Base-by-base conservation (phyloP, 805 yeast species). In the Yarrowia sp. region DNA sequence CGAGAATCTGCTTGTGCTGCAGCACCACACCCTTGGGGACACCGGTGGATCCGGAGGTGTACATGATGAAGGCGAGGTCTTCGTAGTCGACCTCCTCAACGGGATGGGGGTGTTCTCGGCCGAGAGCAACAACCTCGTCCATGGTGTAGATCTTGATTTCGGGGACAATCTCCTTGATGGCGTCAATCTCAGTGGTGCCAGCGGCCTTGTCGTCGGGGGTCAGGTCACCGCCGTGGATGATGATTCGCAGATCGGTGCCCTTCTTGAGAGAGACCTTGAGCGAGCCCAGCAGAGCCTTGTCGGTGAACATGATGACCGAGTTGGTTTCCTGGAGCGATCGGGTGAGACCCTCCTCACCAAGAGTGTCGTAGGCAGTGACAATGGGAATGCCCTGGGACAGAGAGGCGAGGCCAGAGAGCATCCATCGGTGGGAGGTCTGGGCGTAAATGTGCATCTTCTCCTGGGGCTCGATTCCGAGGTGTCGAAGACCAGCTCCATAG, bases 291-390 rank as follows among this genome's bases (percentile, higher is more conserved):
- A 92, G 81, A 19, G 83, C 80, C 72, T 89, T 92, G 75, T 95
- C 98, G 51, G 96, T 89, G 77, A 88, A 91, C 66, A 95, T 80
- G 22, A 87, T 96, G 63, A 77, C 80, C 28, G 96, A 85, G 56
- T 82, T 89, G 4, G 98, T 91, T 78, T 92, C 90, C 43, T 83
- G 81, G 72, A 95, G 81, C 2, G 98, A 92, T 77, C 89, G 96
- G 65, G 87, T 88, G 41, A 71, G 67, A 24, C 97, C 97, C 38
- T 82, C 82, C 76, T 91, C 96, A 66, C 98, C 98, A 69, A 92
- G 81, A 46, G 97, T 91, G 76, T 92, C 98, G 76, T 95, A 95
- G 40, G 99, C 98, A 16, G 99, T 95, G 43, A 92, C 98, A 65
- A 89, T 82, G 24, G 98, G 89, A 67, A 95, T 87, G 58, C 83